phyloP scores from a whole-genome alignment of 495 filamentous ascomycete species.

The Chaetomidium leptoderma region DNA sequence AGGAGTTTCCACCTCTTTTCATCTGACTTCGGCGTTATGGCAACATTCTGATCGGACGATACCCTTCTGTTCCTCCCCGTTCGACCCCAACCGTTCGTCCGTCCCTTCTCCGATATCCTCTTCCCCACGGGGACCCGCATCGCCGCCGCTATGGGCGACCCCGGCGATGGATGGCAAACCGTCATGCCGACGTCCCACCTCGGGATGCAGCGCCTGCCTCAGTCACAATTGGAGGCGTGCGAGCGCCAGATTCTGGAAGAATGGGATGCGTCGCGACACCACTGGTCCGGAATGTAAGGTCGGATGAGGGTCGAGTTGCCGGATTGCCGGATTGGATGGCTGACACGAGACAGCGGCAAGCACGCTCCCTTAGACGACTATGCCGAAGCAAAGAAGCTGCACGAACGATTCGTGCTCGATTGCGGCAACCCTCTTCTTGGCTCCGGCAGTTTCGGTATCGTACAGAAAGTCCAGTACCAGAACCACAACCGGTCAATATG shows the following conservation, averaged over 20 bases:
- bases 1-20: not conserved
- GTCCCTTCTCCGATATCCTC: constrained; percentile 7
- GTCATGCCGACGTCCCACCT: constrained; percentile 32
- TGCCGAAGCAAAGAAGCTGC: constrained; percentile 33
- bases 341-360: constrained; percentile 28
- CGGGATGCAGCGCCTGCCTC: constrained; percentile 29
- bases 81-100: constrained; percentile 5
- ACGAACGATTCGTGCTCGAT: constrained; percentile 28
- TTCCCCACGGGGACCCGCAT: constrained; percentile 15
- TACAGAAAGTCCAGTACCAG: constrained; percentile 34
- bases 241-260: constrained; percentile 33
- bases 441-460: constrained; percentile 33
- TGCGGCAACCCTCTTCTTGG: constrained; percentile 29
- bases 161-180: constrained; percentile 31
- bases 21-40: not conserved
- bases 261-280: constrained; percentile 29
- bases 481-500: constrained; percentile 32
- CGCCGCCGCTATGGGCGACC: constrained; percentile 28
- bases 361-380: constrained; percentile 30
- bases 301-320: not conserved
- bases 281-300: constrained; percentile 37
- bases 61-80: not conserved
- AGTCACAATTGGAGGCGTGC: constrained; percentile 27
- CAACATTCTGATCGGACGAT: not conserved
- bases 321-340: not conserved